Percentiles rank a stretch among this genome's conserved stretches.
Conservation (phyloP, 2,329 filamentous ascomycete genomes). For the Diaporthe nobilis region DNA sequence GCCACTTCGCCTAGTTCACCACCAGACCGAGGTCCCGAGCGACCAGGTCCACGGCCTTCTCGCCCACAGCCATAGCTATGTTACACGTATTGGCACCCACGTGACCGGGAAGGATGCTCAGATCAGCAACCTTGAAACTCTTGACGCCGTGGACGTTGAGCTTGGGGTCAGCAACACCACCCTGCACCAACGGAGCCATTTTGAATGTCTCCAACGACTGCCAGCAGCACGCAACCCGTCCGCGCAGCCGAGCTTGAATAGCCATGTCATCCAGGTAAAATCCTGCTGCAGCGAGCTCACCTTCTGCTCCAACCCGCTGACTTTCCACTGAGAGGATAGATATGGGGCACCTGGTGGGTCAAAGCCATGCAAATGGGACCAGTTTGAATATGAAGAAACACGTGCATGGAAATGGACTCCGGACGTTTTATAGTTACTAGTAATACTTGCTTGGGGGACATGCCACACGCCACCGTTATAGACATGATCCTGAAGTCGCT, state of each 20-base stretch:
- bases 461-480: no score
- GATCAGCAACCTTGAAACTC: slow-evolving; percentile 56
- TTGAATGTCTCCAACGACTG: slow-evolving; percentile 61
- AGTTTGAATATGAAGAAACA: no score
- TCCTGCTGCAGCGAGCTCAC: no score
- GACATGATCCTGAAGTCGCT: no score
- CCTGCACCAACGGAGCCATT: slow-evolving; percentile 57
- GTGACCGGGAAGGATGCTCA: slow-evolving; percentile 55
- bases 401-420: no score
- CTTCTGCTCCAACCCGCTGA: no score
- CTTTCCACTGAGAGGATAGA: no score
- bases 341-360: no score
- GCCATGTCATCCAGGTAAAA: slow-evolving; percentile 56
- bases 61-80: slow-evolving; percentile 51
- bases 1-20: background rate
- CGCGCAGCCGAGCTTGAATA: slow-evolving; percentile 58
- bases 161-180: slow-evolving; percentile 58
- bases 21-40: slow-evolving; percentile 33
- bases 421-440: no score
- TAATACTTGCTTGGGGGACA: no score
- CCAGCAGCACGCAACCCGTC: slow-evolving; percentile 57
- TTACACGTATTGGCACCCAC: slow-evolving; percentile 60
- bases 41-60: slow-evolving; percentile 55
- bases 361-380: no score
- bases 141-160: slow-evolving; percentile 60